A percentile compares a stretch with the other conserved stretches of the same genome.
These are phyloP conservation scores for Neofusicoccum umdonicola DNA, from an alignment of 2,329 filamentous ascomycete genomes.

Conservation along the genomic window DNA sequence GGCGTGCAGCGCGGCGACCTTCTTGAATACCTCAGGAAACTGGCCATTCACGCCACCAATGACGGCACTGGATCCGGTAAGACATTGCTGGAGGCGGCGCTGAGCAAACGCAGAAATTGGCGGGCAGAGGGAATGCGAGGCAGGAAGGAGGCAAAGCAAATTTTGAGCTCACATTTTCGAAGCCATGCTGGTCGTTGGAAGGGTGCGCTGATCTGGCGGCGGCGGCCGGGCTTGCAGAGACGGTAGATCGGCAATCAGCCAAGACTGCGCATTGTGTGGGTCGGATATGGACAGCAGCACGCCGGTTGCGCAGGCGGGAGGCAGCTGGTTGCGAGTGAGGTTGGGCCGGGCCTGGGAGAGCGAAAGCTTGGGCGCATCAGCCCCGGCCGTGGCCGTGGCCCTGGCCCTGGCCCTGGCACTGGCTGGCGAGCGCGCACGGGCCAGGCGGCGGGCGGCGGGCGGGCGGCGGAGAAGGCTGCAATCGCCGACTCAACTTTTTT, in stretches of 20 bases:
- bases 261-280: neutral
- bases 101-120: neutral
- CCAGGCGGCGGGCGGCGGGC: constrained; percentile 7
- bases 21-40: constrained; percentile 72
- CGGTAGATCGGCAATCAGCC: neutral
- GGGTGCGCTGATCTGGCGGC: neutral
- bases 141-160: neutral
- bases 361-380: neutral
- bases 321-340: neutral
- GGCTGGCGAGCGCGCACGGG: neutral
- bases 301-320: neutral
- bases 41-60: constrained; percentile 80
- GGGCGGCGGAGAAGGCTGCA: neutral
- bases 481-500: constrained; percentile 18
- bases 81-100: neutral
- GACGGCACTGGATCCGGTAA: constrained; percentile 60
- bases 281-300: neutral
- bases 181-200: constrained; percentile 43
- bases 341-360: neutral
- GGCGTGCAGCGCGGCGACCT: constrained; percentile 73
- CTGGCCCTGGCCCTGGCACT: too few species aligned
- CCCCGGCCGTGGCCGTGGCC: too few species aligned
- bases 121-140: neutral
- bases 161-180: constrained; percentile 53
- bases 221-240: neutral